Conservation (phyloP, 192 early-diverging fungal genomes). For the Entomortierella beljakovae region DNA sequence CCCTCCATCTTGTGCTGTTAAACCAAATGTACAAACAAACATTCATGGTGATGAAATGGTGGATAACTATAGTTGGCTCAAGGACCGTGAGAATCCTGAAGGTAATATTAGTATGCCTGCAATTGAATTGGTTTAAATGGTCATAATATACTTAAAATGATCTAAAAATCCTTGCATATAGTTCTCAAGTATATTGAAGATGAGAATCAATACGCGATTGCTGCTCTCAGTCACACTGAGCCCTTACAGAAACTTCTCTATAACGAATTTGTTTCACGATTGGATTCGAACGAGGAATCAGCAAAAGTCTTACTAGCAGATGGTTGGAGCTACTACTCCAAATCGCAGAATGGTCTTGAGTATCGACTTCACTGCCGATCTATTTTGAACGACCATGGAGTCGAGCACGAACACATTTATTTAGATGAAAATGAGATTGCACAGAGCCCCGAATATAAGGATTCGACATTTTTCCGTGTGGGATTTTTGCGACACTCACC, state of each 20-base stretch:
- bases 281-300: conserved; percentile 66
- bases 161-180: background rate
- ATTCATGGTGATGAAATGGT: conserved; percentile 65
- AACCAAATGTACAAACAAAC: conserved; percentile 36
- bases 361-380: conserved; percentile 45
- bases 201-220: conserved; percentile 65
- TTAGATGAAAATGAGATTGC: conserved; percentile 68
- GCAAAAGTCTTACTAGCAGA: conserved; percentile 59
- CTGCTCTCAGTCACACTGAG: conserved; percentile 60
- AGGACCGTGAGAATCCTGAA: conserved; percentile 61
- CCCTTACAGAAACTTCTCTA: conserved; percentile 67
- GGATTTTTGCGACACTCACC: conserved; percentile 70
- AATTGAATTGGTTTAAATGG: no score
- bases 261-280: conserved; percentile 71
- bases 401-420: conserved; percentile 26
- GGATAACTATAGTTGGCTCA: conserved; percentile 68
- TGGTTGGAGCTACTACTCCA: conserved; percentile 69
- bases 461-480: conserved; percentile 67
- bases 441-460: conserved; percentile 53
- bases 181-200: conserved; percentile 68
- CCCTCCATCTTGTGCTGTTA: conserved; percentile 26
- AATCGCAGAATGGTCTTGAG: conserved; percentile 52
- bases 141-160: no score
- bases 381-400: background rate
- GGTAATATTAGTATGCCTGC: conserved; percentile 4